Evolutionary conservation across 805 yeast species (phyloP).

Genomic region (Sugiyamaella chiloensis): DNA sequence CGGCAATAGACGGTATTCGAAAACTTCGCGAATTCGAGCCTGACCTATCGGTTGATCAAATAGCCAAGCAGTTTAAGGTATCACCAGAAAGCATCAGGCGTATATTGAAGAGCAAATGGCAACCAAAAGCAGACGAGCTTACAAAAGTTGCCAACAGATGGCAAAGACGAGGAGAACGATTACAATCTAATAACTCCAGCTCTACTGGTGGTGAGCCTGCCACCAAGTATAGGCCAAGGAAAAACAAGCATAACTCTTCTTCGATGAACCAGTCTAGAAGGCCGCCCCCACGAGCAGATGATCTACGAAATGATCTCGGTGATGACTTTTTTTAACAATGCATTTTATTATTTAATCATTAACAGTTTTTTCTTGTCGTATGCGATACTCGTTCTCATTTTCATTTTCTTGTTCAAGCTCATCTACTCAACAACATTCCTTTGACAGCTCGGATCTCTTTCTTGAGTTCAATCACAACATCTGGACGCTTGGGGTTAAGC

Average conservation of each 20-base stretch:
- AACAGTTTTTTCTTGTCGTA: no score
- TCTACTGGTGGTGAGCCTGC: not conserved
- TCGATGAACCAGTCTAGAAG: no score
- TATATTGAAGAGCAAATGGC: constrained; percentile 74
- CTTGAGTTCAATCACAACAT: constrained; percentile 18
- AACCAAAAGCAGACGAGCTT: constrained; percentile 57
- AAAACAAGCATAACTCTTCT: no score
- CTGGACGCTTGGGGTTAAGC: constrained; percentile 4
- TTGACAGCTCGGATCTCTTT: constrained; percentile 26
- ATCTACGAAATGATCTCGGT: constrained; percentile 8
- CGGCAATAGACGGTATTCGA: constrained; percentile 63
- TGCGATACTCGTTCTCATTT: no score
- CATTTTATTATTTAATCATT: no score
- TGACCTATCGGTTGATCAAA: constrained; percentile 51
- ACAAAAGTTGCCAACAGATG: constrained; percentile 48
- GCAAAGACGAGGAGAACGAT: constrained; percentile 42
- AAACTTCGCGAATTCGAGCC: constrained; percentile 55
- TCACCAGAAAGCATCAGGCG: constrained; percentile 83
- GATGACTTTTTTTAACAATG: constrained; percentile 13
- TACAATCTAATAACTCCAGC: not conserved
- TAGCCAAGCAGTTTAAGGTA: constrained; percentile 62
- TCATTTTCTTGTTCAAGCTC: not conserved
- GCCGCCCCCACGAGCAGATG: no score
- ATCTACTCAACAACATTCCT: constrained; percentile 24
- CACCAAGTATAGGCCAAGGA: not conserved